These are phyloP conservation scores for Pneumocystis carinii DNA, from an alignment of 1,139 yeast species.

Conservation along the genomic window DNA sequence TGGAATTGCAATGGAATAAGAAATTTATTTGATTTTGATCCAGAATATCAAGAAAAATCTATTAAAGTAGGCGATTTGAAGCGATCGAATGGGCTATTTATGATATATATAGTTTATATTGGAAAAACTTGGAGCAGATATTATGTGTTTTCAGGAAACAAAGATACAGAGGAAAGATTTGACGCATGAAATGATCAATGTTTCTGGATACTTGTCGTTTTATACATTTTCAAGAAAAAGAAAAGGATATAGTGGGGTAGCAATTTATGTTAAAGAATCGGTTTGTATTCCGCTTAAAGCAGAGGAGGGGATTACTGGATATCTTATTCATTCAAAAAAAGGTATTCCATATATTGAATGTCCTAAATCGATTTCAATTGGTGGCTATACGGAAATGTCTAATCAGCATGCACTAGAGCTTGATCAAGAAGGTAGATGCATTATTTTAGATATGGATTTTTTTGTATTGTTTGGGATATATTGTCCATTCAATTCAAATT, in stretches of 20 bases:
- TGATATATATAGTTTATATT: constrained; percentile 30
- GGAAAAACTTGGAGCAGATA: constrained; percentile 47
- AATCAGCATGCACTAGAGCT: constrained; percentile 29
- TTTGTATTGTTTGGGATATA: constrained; percentile 57
- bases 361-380: constrained; percentile 31
- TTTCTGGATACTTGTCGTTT: constrained; percentile 46
- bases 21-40: constrained; percentile 5
- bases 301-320: constrained; percentile 85
- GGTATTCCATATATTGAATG: constrained; percentile 12
- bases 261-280: constrained; percentile 49
- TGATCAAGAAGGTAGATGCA: constrained; percentile 75
- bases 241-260: constrained; percentile 88
- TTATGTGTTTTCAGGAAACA: constrained; percentile 72
- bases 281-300: constrained; percentile 44
- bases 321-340: constrained; percentile 22
- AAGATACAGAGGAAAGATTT: constrained; percentile 45
- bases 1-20: constrained; percentile 13
- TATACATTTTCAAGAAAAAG: constrained; percentile 45
- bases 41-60: not conserved
- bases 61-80: constrained; percentile 2
- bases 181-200: constrained; percentile 37
- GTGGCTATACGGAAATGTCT: constrained; percentile 44
- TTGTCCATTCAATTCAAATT: constrained; percentile 78
- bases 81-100: not conserved
- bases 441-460: constrained; percentile 54